Base-by-base conservation (phyloP, 2,329 filamentous ascomycete genomes). In the Cytospora piceicola region DNA sequence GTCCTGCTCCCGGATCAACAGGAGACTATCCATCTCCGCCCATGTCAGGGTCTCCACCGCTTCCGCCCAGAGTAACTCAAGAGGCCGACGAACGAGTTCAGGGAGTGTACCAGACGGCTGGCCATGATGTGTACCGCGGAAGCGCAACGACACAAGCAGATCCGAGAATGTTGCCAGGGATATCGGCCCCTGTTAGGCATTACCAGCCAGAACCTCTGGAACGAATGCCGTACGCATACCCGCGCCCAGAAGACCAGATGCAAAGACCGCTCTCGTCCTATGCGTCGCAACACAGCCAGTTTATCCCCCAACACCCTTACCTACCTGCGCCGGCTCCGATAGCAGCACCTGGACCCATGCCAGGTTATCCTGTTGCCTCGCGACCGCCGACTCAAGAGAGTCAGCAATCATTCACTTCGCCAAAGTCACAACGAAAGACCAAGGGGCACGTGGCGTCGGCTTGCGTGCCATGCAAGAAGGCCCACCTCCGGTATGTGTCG, bases 401-500 rank as follows among this genome's bases (percentile, higher is more conserved):
- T 29, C 77, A 80, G 42, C 76, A 80, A 3, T 65, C 64, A 9
- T 83, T 82, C 68, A 77, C 80, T 14, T 87, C 86, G 49, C 84
- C 86, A 2, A 89, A 87, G 71, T 81, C 85, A 8, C 86, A 88
- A 68, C 82, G 88, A 70, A 90, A 90, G 75, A 88, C 89, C 7
- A 93, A 93, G 74, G 90, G 90, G 17, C 92, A 95, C 79, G 92
- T 94, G 61, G 90, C 91, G 59, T 94, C 91, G 42, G 92, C 92
- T 30, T 95, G 92, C 75, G 89, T 94, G 70, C 92, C 93, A 67
- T 95, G 92, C 80, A 94, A 94, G 75, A 88, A 88, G 76, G 92
- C 92, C 46, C 92, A 95, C 84, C 83, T 95, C 69, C 83, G 87
- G 86, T 88, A 78, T 74, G 80, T 71, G 49, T 58, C 68, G 63